Evolutionary conservation across 768 basidiomycete species (phyloP).

Genomic region (Leccinellum rugosiceps): DNA sequence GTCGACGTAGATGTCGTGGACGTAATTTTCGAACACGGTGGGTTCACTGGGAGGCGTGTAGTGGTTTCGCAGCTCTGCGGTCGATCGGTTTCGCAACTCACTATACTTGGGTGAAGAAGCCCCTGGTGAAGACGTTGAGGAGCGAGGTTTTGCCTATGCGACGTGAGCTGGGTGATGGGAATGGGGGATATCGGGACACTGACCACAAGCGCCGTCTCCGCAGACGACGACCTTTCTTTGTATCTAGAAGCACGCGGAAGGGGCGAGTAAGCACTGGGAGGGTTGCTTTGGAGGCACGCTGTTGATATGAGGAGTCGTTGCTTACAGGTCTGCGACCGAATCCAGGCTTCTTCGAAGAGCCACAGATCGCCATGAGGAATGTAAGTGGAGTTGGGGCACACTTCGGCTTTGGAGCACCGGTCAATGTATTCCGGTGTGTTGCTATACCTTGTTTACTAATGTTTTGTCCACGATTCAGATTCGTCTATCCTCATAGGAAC

Average conservation of each 20-base stretch:
- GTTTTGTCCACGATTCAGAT: conserved; percentile 12
- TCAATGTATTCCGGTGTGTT: conserved; percentile 5
- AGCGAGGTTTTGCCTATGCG: conserved; percentile 73
- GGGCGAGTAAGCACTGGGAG: conserved; percentile 11
- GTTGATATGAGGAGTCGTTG: background rate
- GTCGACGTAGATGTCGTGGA: conserved; percentile 84
- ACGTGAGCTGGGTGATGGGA: conserved; percentile 6
- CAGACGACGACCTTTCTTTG: conserved; percentile 82
- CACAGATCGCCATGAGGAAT: conserved; percentile 53
- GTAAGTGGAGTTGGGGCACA: background rate
- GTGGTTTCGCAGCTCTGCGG: background rate
- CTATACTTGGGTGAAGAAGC: conserved; percentile 95
- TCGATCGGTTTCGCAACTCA: conserved; percentile 37
- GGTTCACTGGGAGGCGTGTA: conserved; percentile 56
- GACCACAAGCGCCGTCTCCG: conserved; percentile 94
- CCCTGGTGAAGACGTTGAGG: conserved; percentile 84
- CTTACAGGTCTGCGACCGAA: conserved; percentile 46
- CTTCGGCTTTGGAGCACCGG: background rate
- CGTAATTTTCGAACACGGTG: conserved; percentile 97
- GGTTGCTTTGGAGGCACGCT: conserved; percentile 2
- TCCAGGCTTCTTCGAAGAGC: conserved; percentile 48
- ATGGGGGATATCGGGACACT: background rate
- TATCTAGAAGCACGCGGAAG: conserved; percentile 31
- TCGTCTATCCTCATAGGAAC: background rate
- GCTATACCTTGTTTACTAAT: conserved; percentile 18